A percentile compares a stretch with the other conserved stretches of the same genome.
These are phyloP conservation scores for Aspergillus campestris DNA, from an alignment of 495 filamentous ascomycete species.

Conservation along the genomic window DNA sequence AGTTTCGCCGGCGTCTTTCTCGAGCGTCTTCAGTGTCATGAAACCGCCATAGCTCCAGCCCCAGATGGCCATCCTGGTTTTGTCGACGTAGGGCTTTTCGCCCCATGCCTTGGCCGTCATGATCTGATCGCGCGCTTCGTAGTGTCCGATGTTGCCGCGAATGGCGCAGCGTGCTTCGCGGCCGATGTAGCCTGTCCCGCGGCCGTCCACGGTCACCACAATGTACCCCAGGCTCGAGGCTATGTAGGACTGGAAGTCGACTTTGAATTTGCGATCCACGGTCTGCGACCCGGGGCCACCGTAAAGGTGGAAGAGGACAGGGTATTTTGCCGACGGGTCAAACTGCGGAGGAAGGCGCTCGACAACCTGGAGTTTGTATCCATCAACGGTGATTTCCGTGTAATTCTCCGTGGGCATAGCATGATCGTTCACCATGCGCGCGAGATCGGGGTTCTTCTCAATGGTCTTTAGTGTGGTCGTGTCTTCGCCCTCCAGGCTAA, in stretches of 20 bases:
- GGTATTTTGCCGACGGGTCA: conserved; percentile 75
- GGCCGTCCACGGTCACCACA: conserved; percentile 88
- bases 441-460: conserved; percentile 67
- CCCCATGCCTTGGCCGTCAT: conserved; percentile 82
- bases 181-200: conserved; percentile 87
- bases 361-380: conserved; percentile 70
- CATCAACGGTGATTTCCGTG: conserved; percentile 74
- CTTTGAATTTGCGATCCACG: conserved; percentile 69
- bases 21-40: conserved; percentile 92
- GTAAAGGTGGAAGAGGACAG: conserved; percentile 90
- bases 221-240: conserved; percentile 85
- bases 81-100: conserved; percentile 74
- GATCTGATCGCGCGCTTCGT: conserved; percentile 86
- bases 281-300: conserved; percentile 83
- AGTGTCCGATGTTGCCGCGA: conserved; percentile 74
- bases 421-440: conserved; percentile 58
- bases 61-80: conserved; percentile 81
- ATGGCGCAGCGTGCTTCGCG: conserved; percentile 73
- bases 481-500: conserved; percentile 67
- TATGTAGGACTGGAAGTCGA: conserved; percentile 89
- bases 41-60: conserved; percentile 98
- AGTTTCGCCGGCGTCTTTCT: conserved; percentile 78
- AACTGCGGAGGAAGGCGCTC: conserved; percentile 91
- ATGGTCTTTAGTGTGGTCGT: conserved; percentile 55
- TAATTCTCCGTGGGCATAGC: conserved; percentile 82